phyloP scores from a whole-genome alignment of 2,329 filamentous ascomycete genomes.

The Fonsecaea erecta region DNA sequence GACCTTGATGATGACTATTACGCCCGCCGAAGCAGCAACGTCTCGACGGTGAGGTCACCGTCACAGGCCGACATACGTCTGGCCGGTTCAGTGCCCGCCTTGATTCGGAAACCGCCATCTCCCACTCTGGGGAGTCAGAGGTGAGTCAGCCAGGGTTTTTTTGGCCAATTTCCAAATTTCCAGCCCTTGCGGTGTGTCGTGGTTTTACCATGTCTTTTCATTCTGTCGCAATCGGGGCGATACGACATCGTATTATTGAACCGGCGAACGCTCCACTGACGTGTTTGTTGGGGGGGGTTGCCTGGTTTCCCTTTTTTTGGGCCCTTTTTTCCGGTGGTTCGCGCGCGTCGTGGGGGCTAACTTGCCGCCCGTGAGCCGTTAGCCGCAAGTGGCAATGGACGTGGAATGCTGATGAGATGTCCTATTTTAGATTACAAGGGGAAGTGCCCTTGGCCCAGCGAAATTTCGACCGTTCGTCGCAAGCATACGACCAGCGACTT shows the following conservation, averaged over 20 bases:
- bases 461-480: conserved; percentile 62
- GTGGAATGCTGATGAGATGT: conserved; percentile 23
- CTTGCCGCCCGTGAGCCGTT: conserved; percentile 18
- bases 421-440: conserved; percentile 57
- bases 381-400: conserved; percentile 11
- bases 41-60: conserved; percentile 38
- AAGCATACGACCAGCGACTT: conserved; percentile 66
- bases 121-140: conserved; percentile 34
- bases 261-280: neutral
- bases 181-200: neutral
- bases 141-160: conserved; percentile 30
- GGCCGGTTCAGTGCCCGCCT: conserved; percentile 77
- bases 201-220: neutral
- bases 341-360: conserved; percentile 23
- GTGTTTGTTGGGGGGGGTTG: neutral
- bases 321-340: neutral
- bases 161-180: conserved; percentile 1
- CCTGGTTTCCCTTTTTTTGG: neutral
- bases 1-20: conserved; percentile 46
- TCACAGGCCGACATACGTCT: conserved; percentile 26
- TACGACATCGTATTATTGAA: conserved; percentile 4
- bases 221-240: neutral
- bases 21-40: conserved; percentile 41
- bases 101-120: conserved; percentile 32
- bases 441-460: conserved; percentile 63